Conservation (phyloP, 768 basidiomycete species). For the Phanerochaete carnosa region DNA sequence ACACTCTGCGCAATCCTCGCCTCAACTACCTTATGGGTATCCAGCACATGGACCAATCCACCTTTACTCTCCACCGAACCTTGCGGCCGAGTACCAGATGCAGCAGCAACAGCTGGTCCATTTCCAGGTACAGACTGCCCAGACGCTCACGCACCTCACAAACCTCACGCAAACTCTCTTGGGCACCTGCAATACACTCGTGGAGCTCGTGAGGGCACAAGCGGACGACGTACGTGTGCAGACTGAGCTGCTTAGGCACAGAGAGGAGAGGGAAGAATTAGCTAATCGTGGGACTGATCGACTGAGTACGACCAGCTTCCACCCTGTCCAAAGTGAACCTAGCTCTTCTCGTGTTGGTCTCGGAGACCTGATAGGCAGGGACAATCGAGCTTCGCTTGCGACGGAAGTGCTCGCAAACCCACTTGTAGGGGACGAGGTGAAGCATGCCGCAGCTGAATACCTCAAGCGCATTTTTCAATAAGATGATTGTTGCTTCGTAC, state of each 20-base stretch:
- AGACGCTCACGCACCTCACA: slow-evolving; percentile 44
- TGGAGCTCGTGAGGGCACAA: slow-evolving; percentile 64
- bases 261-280: slow-evolving; percentile 70
- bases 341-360: background rate
- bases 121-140: slow-evolving; percentile 14
- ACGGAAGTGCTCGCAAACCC: slow-evolving; percentile 64
- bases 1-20: background rate
- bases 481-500: background rate
- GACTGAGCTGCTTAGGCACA: slow-evolving; percentile 61
- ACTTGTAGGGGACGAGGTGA: slow-evolving; percentile 54
- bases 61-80: background rate
- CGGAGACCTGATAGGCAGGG: background rate
- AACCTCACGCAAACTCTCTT: slow-evolving; percentile 54
- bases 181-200: slow-evolving; percentile 36
- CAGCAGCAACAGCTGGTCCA: slow-evolving; percentile 5
- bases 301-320: background rate
- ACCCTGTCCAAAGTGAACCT: background rate
- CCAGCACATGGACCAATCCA: background rate
- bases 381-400: slow-evolving; percentile 56
- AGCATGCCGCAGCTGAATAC: slow-evolving; percentile 68
- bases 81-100: background rate
- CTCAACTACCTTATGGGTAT: background rate
- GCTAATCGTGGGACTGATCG: slow-evolving; percentile 30
- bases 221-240: slow-evolving; percentile 68
- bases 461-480: slow-evolving; percentile 57